Evolutionary conservation across 768 basidiomycete species (phyloP).

Genomic region (Mycena polygramma): DNA sequence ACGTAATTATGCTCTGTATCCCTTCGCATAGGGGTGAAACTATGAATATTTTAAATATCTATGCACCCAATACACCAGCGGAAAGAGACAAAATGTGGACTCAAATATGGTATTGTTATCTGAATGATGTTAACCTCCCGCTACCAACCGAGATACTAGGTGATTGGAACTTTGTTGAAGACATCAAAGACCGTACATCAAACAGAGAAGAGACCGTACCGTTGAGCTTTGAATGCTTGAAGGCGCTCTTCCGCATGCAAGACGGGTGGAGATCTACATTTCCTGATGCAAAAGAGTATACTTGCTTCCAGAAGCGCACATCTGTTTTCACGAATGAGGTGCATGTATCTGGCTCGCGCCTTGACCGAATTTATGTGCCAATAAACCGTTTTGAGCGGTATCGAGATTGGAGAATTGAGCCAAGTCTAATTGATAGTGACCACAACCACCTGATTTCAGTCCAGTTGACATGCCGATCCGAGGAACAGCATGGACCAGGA

Average conservation of each 20-base stretch:
- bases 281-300: slow-evolving; percentile 12
- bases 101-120: neutral
- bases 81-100: neutral
- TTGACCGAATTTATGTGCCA: slow-evolving; percentile 21
- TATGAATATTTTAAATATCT: too few relatives aligned
- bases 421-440: slow-evolving; percentile 6
- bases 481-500: slow-evolving; percentile 11
- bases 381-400: slow-evolving; percentile 7
- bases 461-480: slow-evolving; percentile 4
- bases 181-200: neutral
- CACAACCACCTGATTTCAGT: slow-evolving; percentile 4
- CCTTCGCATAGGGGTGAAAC: too few relatives aligned
- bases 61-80: too few relatives aligned
- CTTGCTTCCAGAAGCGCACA: slow-evolving; percentile 11
- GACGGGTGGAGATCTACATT: slow-evolving; percentile 26
- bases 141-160: neutral
- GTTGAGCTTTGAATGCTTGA: slow-evolving; percentile 14
- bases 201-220: slow-evolving; percentile 2
- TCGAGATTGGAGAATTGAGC: slow-evolving; percentile 9
- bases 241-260: slow-evolving; percentile 12
- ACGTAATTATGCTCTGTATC: too few relatives aligned
- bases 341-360: slow-evolving; percentile 7
- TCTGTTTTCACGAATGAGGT: neutral
- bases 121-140: neutral
- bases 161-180: slow-evolving; percentile 23